Evolutionary conservation across 2,329 filamentous ascomycete genomes (phyloP).

Genomic region (Neofusicoccum ribis): DNA sequence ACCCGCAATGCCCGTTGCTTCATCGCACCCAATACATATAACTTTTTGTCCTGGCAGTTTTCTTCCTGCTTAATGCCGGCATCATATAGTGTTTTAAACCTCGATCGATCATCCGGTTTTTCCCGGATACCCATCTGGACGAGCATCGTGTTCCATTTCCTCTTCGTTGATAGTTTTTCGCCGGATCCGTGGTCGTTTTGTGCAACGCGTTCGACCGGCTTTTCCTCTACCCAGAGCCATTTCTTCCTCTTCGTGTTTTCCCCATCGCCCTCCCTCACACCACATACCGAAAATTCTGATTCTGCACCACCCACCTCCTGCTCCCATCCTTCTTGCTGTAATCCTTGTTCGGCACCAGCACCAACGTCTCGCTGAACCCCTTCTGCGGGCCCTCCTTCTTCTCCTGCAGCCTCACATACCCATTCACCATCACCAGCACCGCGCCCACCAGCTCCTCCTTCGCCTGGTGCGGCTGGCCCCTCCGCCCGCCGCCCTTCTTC

Average conservation of each 20-base stretch:
- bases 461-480: conserved; percentile 33
- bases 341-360: conserved; percentile 65
- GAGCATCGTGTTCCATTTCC: too few relatives aligned
- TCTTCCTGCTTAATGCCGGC: too few relatives aligned
- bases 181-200: too few relatives aligned
- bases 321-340: conserved; percentile 30
- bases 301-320: conserved; percentile 43
- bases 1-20: too few relatives aligned
- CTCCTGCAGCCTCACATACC: conserved; percentile 67
- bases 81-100: too few relatives aligned
- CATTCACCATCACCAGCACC: conserved; percentile 72
- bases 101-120: too few relatives aligned
- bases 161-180: too few relatives aligned
- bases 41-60: too few relatives aligned
- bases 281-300: conserved; percentile 45
- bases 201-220: too few relatives aligned
- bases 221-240: too few relatives aligned
- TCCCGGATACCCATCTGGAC: too few relatives aligned
- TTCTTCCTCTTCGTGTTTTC: background rate
- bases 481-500: conserved; percentile 17
- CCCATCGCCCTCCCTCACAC: conserved; percentile 30
- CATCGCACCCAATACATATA: too few relatives aligned
- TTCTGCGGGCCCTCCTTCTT: conserved; percentile 61
- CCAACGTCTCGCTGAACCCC: conserved; percentile 77
- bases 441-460: conserved; percentile 61